A percentile compares a stretch with the other conserved stretches of the same genome.
Conservation (phyloP, 139 green algal genomes). For the Chlamydomonas sp. region DNA sequence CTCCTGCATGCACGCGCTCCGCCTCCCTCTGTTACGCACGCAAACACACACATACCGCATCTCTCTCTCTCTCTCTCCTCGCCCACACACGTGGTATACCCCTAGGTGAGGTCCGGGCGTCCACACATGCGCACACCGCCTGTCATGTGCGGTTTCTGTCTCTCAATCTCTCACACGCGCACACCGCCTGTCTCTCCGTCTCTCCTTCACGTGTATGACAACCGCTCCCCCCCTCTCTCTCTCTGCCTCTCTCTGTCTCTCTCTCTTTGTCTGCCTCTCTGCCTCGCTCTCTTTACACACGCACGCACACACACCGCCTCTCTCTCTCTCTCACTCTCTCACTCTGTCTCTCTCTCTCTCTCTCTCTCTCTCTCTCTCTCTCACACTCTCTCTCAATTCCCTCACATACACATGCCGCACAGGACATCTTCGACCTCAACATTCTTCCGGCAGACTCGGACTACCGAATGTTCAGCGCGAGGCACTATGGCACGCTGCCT, state of each 20-base stretch:
- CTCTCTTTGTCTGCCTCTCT: neutral
- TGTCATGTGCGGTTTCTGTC: too few species aligned
- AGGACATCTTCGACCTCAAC: slow-evolving; percentile 36
- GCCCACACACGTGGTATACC: too few species aligned
- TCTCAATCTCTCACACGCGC: too few species aligned
- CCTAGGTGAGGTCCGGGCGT: too few species aligned
- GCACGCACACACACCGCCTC: neutral
- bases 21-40: too few species aligned
- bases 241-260: neutral
- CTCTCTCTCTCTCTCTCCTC: too few species aligned
- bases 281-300: neutral
- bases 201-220: too few species aligned
- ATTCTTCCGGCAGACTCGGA: slow-evolving; percentile 73
- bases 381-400: neutral
- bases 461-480: slow-evolving; percentile 58
- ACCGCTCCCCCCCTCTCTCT: neutral
- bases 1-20: too few species aligned
- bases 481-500: slow-evolving; percentile 39
- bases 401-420: slow-evolving; percentile 28
- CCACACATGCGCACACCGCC: too few species aligned
- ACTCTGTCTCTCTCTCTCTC: neutral
- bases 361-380: neutral
- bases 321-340: neutral
- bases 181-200: too few species aligned
- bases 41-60: too few species aligned